phyloP scores from a whole-genome alignment of 2,329 filamentous ascomycete genomes.

The Pseudogymnoascus sp. region DNA sequence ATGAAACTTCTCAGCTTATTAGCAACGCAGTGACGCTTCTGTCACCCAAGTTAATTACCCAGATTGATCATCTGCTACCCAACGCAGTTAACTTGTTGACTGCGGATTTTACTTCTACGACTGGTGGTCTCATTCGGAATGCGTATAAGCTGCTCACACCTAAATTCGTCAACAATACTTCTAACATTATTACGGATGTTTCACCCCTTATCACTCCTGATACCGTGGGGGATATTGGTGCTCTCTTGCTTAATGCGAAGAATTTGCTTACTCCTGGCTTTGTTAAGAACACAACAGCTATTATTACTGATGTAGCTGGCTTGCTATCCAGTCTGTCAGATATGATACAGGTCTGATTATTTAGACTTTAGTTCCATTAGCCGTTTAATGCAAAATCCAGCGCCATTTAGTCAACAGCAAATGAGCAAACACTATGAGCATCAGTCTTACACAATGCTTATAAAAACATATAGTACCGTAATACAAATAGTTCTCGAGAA shows the following conservation, averaged over 20 bases:
- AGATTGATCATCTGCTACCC: background rate
- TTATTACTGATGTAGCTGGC: background rate
- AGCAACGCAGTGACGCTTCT: background rate
- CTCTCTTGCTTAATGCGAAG: no score
- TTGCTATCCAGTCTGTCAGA: background rate
- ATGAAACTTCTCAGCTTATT: constrained; percentile 1
- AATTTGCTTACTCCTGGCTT: constrained; percentile 16
- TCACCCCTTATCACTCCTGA: no score
- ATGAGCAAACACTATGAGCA: background rate
- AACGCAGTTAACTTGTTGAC: background rate
- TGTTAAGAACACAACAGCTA: background rate
- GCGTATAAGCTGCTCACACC: background rate
- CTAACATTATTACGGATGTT: no score
- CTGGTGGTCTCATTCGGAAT: background rate
- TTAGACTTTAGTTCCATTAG: background rate
- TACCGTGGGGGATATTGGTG: no score
- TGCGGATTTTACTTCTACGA: background rate
- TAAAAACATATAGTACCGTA: background rate
- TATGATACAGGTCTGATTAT: background rate
- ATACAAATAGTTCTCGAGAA: background rate
- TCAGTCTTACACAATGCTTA: background rate
- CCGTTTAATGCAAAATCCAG: background rate
- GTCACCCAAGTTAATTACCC: background rate
- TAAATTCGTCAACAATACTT: no score
- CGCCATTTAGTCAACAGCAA: background rate